Base-by-base conservation (phyloP, 805 yeast species). In the Schwanniomyces occidentalis region DNA sequence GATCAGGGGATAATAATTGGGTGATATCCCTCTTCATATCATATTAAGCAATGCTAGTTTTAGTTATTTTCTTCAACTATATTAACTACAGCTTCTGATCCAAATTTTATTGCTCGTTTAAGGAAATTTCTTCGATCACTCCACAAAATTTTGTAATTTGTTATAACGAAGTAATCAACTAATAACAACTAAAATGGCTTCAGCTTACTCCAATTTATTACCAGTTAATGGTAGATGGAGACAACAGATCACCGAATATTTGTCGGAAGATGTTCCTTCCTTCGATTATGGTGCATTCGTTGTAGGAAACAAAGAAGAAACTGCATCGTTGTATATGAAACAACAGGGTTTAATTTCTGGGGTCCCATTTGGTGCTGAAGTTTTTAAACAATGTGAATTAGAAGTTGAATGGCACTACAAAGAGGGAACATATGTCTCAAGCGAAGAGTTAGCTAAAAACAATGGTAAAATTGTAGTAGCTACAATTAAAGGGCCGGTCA, bases 201-300 rank as follows among this genome's bases (percentile, higher is more conserved):
- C 55, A 8, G 29, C 48, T 3, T 65, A 55, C 51, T 71, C 65
- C 9, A 76, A 83, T 48, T 61, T 86, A 26, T 69, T 91, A 17
- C 96, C 97, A 0, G 62, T 70, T 4, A 78, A 76, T 36, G 95
- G 96, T 3, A 68, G 65, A 32, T 91, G 98, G 98, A 88, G 80
- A 54, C 76, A 75, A 32, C 82, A 81, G 41, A 78, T 91, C 42
- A 78, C 88, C 7, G 70, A 65, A 27, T 90, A 87, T 82, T 66
- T 90, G 9, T 68, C 76, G 4, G 98, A 90, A 52, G 98, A 90
- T 51, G 91, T 85, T 10, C 97, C 98, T 1, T 79, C 95, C 0
- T 91, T 91, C 50, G 98, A 90, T 58, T 85, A 82, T 50, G 98
- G 98, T 21, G 98, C 96, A 2, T 87, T 66, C 51, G 98, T 91